Conservation (phyloP, 805 yeast genomes). For the Kazachstania kunashirensis region DNA sequence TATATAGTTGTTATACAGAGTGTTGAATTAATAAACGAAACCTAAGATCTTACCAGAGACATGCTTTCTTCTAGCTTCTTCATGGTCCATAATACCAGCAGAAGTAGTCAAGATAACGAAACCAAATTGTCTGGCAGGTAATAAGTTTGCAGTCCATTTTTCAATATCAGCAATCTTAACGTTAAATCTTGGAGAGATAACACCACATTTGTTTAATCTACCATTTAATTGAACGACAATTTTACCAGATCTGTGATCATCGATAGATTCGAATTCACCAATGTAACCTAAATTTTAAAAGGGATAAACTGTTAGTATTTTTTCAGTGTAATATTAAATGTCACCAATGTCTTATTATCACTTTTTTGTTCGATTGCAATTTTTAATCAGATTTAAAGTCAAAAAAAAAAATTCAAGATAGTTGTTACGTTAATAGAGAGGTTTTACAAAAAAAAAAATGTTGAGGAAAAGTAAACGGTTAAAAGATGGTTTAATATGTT, state of each 20-base stretch:
- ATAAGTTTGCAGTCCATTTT: conserved; percentile 95
- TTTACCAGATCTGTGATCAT: conserved; percentile 98
- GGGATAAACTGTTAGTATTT: conserved; percentile 3
- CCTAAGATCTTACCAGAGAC: conserved; percentile 98
- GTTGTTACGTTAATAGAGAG: too few relatives aligned
- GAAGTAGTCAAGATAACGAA: conserved; percentile 95
- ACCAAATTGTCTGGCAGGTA: conserved; percentile 99
- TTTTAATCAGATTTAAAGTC: too few relatives aligned
- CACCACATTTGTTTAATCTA: conserved; percentile 98
- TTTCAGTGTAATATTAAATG: too few relatives aligned
- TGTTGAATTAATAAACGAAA: conserved; percentile 75
- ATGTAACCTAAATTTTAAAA: conserved; percentile 65
- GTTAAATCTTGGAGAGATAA: conserved; percentile 96
- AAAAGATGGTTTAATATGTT: conserved; percentile 18
- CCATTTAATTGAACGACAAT: conserved; percentile 94
- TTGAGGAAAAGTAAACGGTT: conserved; percentile 64
- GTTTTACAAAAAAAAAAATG: conserved; percentile 33
- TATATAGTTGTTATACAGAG: too few relatives aligned
- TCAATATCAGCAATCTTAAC: conserved; percentile 89
- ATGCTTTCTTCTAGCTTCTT: conserved; percentile 99
- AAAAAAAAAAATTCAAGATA: too few relatives aligned
- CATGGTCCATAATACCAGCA: conserved; percentile 99
- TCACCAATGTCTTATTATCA: too few relatives aligned
- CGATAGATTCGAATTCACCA: conserved; percentile 96
- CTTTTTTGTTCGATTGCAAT: too few relatives aligned